These are phyloP conservation scores for Herpetomonas muscarum DNA, from an alignment of 208 protist genomes.

Conservation along the genomic window DNA sequence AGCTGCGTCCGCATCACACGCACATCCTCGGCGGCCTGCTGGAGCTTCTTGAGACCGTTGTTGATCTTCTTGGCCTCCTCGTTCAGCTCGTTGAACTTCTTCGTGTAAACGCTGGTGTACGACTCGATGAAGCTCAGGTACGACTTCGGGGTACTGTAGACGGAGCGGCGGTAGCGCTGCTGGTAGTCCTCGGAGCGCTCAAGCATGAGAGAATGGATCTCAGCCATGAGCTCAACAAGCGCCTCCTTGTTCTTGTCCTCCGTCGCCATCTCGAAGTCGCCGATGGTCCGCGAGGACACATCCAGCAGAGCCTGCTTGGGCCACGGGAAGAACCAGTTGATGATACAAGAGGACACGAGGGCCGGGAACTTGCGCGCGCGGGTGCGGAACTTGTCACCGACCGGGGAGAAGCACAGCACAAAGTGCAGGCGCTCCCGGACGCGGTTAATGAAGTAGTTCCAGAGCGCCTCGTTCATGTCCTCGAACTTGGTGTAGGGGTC, in stretches of 20 bases:
- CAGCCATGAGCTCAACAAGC: constrained; percentile 90
- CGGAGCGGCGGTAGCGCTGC: constrained; percentile 86
- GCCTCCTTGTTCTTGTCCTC: constrained; percentile 86
- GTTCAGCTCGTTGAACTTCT: constrained; percentile 92
- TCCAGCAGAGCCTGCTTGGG: constrained; percentile 93
- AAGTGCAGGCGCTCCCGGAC: constrained; percentile 97
- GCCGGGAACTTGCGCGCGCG: constrained; percentile 97
- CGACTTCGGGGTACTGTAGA: constrained; percentile 94
- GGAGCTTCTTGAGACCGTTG: constrained; percentile 93
- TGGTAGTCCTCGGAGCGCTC: constrained; percentile 92
- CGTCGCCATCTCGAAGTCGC: constrained; percentile 90
- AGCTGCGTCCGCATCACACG: constrained; percentile 93
- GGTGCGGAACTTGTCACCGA: constrained; percentile 95
- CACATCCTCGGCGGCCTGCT: constrained; percentile 92
- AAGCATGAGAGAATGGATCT: constrained; percentile 89
- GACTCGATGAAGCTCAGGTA: constrained; percentile 93
- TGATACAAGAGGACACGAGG: constrained; percentile 95
- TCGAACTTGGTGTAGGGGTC: constrained; percentile 91
- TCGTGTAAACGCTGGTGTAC: constrained; percentile 90
- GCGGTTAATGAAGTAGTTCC: constrained; percentile 97
- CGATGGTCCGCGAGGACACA: constrained; percentile 90
- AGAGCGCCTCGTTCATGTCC: constrained; percentile 95
- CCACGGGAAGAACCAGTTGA: constrained; percentile 99
- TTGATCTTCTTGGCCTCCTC: constrained; percentile 91
- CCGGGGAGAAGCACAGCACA: constrained; percentile 97